Evolutionary conservation across 148 eudicot species (phyloP).

Genomic region (Gaultheria prostrata): DNA sequence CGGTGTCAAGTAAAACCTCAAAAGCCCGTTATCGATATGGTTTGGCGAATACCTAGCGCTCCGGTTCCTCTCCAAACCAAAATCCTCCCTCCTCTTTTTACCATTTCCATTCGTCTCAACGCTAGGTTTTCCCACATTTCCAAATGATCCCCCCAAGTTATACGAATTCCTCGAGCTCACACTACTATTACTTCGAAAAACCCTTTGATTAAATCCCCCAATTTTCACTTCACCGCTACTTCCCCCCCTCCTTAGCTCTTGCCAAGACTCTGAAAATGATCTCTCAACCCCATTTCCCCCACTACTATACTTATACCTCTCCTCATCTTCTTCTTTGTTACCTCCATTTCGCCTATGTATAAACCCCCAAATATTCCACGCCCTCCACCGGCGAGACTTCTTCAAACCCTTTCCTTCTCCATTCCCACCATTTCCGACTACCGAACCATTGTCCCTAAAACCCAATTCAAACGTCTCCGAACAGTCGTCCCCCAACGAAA

Average conservation of each 20-base stretch:
- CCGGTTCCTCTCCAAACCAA: constrained; percentile 44
- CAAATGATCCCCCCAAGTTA: constrained; percentile 43
- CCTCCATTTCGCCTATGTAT: constrained; percentile 47
- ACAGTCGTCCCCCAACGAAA: constrained; percentile 68
- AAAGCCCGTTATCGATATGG: constrained; percentile 57
- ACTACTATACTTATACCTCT: constrained; percentile 30
- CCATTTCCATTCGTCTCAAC: constrained; percentile 42
- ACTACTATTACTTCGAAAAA: constrained; percentile 77
- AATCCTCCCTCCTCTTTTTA: constrained; percentile 36
- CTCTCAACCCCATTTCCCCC: constrained; percentile 77
- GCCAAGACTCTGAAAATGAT: constrained; percentile 80
- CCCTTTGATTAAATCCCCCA: constrained; percentile 39
- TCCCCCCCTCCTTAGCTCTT: constrained; percentile 52
- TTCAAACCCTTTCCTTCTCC: constrained; percentile 58
- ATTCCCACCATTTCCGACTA: constrained; percentile 50
- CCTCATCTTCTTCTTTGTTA: constrained; percentile 63
- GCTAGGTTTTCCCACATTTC: constrained; percentile 43
- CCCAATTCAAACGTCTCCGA: constrained; percentile 77
- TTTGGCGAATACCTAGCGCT: constrained; percentile 62
- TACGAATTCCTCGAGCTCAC: constrained; percentile 78
- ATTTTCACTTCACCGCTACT: constrained; percentile 43
- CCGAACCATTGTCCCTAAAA: constrained; percentile 50
- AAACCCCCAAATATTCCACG: constrained; percentile 86
- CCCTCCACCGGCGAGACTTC: constrained; percentile 64
- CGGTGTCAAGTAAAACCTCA: constrained; percentile 75